A percentile compares a stretch with the other conserved stretches of the same genome.
Conservation (phyloP, 306 rosid species). For the Arachis hypogaea region DNA sequence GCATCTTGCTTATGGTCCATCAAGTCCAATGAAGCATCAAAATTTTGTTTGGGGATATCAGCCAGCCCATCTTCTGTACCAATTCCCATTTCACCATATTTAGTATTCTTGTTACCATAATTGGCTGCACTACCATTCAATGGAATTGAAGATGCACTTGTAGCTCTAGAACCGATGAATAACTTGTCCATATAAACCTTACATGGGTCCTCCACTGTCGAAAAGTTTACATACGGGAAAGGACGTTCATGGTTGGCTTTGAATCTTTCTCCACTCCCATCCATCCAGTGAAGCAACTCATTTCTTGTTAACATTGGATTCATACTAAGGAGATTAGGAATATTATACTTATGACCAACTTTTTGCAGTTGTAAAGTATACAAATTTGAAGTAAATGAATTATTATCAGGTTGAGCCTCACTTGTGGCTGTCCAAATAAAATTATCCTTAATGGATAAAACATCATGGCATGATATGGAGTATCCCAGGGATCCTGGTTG, state of each 20-base stretch:
- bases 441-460: slow-evolving; percentile 36
- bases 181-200: slow-evolving; percentile 58
- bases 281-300: slow-evolving; percentile 50
- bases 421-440: slow-evolving; percentile 41
- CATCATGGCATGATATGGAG: slow-evolving; percentile 44
- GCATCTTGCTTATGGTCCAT: slow-evolving; percentile 44
- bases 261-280: slow-evolving; percentile 48
- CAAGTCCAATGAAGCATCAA: slow-evolving; percentile 43
- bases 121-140: slow-evolving; percentile 42
- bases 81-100: slow-evolving; percentile 37
- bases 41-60: slow-evolving; percentile 38
- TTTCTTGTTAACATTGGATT: slow-evolving; percentile 76
- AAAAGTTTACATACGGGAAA: slow-evolving; percentile 74
- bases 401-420: slow-evolving; percentile 46
- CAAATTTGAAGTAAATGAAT: slow-evolving; percentile 42
- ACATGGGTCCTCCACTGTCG: slow-evolving; percentile 75
- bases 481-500: slow-evolving; percentile 41
- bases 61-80: slow-evolving; percentile 46
- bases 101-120: slow-evolving; percentile 42
- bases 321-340: slow-evolving; percentile 75
- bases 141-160: slow-evolving; percentile 39
- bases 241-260: slow-evolving; percentile 37
- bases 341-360: slow-evolving; percentile 46
- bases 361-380: slow-evolving; percentile 46
- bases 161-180: slow-evolving; percentile 41